phyloP scores from a whole-genome alignment of 495 filamentous ascomycete species.

The Neurospora sp. region DNA sequence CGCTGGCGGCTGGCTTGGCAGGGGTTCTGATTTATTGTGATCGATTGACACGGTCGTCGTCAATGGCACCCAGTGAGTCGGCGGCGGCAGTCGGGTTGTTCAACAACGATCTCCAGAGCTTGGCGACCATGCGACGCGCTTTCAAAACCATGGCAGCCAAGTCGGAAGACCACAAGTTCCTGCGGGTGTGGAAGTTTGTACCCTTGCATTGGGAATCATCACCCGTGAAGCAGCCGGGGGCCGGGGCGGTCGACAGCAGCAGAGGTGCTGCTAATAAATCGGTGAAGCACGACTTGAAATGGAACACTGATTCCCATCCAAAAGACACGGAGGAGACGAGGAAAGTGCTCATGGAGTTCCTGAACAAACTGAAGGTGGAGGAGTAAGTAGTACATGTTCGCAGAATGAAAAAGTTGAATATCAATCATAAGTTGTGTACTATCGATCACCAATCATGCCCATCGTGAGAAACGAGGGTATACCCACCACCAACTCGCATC shows the following conservation, averaged over 20 bases:
- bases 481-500: not conserved
- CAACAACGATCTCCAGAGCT: not conserved
- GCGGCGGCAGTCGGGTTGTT: not conserved
- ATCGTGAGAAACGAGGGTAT: not conserved
- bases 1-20: slow-evolving; percentile 3
- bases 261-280: not conserved
- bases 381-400: not conserved
- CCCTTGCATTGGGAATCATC: not conserved
- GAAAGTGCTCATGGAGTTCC: not conserved
- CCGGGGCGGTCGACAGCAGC: not conserved
- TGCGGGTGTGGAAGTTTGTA: not conserved
- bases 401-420: too few relatives aligned
- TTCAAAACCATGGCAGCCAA: not conserved
- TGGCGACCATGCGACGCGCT: not conserved
- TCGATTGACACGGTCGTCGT: not conserved
- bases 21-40: slow-evolving; percentile 7
- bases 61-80: not conserved
- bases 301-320: not conserved
- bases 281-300: not conserved
- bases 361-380: not conserved
- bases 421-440: not conserved
- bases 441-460: not conserved
- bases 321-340: not conserved
- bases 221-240: not conserved
- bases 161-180: not conserved